Evolutionary conservation across 2,329 filamentous ascomycete genomes (phyloP).

Genomic region (Verticillium dahliae): DNA sequence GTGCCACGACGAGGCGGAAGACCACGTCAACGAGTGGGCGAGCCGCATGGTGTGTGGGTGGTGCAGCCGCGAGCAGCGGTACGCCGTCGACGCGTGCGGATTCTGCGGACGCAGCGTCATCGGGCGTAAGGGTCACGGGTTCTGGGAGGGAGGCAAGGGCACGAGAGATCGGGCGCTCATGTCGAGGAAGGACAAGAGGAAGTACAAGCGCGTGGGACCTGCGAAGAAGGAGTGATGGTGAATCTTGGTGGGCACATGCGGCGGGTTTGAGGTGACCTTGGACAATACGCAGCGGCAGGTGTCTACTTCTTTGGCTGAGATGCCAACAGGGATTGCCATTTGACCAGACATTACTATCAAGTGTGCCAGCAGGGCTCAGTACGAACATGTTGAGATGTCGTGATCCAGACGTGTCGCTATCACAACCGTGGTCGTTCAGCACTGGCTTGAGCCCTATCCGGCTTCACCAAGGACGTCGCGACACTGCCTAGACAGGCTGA

Average conservation of each 20-base stretch:
- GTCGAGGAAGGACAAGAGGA: conserved; percentile 71
- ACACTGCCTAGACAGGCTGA: neutral
- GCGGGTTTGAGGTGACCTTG: neutral
- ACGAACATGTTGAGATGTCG: no score
- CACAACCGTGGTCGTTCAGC: no score
- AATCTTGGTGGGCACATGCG: neutral
- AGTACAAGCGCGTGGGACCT: conserved; percentile 57
- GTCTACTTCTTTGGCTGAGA: no score
- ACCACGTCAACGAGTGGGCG: conserved; percentile 74
- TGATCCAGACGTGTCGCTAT: no score
- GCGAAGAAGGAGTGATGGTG: conserved; percentile 24
- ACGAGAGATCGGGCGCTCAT: conserved; percentile 66
- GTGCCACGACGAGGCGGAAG: conserved; percentile 67
- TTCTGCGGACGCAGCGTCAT: conserved; percentile 67
- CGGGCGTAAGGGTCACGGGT: conserved; percentile 59
- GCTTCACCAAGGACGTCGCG: neutral
- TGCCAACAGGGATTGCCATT: no score
- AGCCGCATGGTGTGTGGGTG: conserved; percentile 78
- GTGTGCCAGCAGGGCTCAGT: no score
- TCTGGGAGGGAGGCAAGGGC: conserved; percentile 83
- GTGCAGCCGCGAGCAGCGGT: conserved; percentile 76
- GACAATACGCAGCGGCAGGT: neutral
- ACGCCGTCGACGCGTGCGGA: conserved; percentile 66
- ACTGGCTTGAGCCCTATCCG: neutral
- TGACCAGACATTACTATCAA: no score